Base-by-base conservation (phyloP, 1,284 basidiomycete genomes). In the Microbotryum scabiosae region DNA sequence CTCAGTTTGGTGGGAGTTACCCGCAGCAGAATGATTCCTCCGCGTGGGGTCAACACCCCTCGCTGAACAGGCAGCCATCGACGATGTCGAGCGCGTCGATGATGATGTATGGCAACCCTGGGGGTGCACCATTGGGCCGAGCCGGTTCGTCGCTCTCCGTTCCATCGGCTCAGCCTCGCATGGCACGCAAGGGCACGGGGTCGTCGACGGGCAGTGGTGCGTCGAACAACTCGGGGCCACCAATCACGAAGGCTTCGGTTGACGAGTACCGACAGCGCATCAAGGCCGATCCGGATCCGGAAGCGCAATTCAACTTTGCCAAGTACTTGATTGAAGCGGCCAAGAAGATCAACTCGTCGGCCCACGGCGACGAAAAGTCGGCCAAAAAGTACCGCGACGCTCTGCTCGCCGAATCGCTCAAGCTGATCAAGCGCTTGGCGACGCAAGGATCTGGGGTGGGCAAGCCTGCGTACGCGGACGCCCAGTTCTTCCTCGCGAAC, bases 251-350 rank as follows among this genome's bases (percentile, higher is more conserved):
- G 74, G 87, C 91, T 71, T 97, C 94, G 73, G 93, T 99, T 67
- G 92, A 97, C 73, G 87, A 96, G 73, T 98, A 98, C 76, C 86
- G 96, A 23, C 86, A 88, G 63, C 85, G 96, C 55, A 97, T 99
- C 79, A 98, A 97, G 78, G 86, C 84, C 51, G 96, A 98, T 75
- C 92, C 94, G 0, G 96, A 99, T 73, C 92, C 94, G 0, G 96
- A 98, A 76, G 89, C 93, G n/a, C 96, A 98, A 74, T 98, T 97
- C 75, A 81, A 87, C 23, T 98, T 93, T 73, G 90, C 92, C 16
- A 94, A 94, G 76, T 98, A 98, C 74, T 84, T 99, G 61, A 94
- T 99, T 74, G 96, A 98, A 73, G 96, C 96, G n/a, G 96, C 96
- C 21, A 91, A 90, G 77, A 88, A 91, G 76, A 69, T 76, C 53